Evolutionary conservation across 306 rosid genomes (phyloP), one percentile per base, ranked within the genome.

Genomic region (Dalbergia cochinchinensis): DNA sequence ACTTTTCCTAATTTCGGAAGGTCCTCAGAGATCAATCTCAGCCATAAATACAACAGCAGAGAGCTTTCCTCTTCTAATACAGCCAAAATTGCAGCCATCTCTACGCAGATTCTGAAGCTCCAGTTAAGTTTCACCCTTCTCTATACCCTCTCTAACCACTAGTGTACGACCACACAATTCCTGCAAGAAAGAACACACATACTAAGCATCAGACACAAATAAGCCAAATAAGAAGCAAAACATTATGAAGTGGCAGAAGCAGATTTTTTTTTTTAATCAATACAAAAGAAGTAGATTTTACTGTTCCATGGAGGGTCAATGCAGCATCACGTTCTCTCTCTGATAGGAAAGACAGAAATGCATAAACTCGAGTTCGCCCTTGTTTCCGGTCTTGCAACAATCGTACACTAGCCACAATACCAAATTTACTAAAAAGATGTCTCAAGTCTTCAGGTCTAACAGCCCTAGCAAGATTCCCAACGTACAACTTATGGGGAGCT

Each of bases 401-500:
- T 78, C 90, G 88, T 8, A 87, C 86, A 78, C 96, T 93, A 71
- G 83, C 89, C 77, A 93, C 90, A 22, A 69, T 88, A 53, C 97
- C 96, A 77, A 89, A 89, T 83, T 53, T 84, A 81, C 75, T 78
- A 65, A 93, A 93, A 26, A 83, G 85, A 63, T 87, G 41, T 73
- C 91, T 87, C 80, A 93, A 68, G 35, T 83, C 91, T 61, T 83
- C 85, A 59, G 90, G 91, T 69, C 59, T 78, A 18, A 87, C 82
- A 84, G 50, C 16, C 88, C 84, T 84, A 2, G 90, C 78, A 77
- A 93, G 88, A 79, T 93, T 93, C 44, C 96, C 96, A 70, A 89
- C 80, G 72, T 93, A 93, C 54, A 88, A 33, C 83, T 89, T 93
- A 71, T 91, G 48, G 68, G 92, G 94, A 78, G 88, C 88, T 87